phyloP scores from a whole-genome alignment of 129 eudicot genomes.

The Centrapalus pauciflorus region DNA sequence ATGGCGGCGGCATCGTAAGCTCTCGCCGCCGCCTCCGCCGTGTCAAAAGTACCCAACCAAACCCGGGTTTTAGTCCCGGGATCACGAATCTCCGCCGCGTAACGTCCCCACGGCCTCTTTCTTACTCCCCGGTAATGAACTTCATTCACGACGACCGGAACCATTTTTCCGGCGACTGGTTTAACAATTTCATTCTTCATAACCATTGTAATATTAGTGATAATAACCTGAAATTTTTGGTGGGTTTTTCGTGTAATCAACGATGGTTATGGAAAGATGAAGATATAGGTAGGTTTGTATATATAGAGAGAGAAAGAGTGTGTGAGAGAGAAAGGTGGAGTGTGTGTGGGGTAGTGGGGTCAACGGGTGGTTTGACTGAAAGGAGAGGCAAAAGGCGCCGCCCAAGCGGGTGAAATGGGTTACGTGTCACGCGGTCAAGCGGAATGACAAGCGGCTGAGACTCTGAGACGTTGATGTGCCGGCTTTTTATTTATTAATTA shows the following conservation, averaged over 20 bases:
- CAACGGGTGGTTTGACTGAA: conserved; percentile 54
- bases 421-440: conserved; percentile 55
- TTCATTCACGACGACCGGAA: conserved; percentile 23
- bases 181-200: conserved; percentile 38
- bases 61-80: conserved; percentile 62
- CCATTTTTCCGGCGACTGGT: not conserved
- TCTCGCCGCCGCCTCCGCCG: conserved; percentile 69
- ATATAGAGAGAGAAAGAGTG: not conserved
- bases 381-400: conserved; percentile 49
- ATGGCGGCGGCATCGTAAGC: conserved; percentile 66
- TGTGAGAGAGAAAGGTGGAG: not conserved
- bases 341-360: conserved; percentile 22
- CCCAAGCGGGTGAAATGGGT: conserved; percentile 36
- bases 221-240: not conserved
- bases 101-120: conserved; percentile 87
- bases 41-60: conserved; percentile 71
- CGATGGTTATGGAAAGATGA: not conserved
- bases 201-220: conserved; percentile 42
- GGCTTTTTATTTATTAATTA: conserved; percentile 28
- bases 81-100: conserved; percentile 80
- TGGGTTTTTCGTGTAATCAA: not conserved
- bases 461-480: conserved; percentile 51
- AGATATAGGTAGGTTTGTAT: not conserved
- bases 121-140: conserved; percentile 67
- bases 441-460: conserved; percentile 43